Percentiles rank a stretch among this genome's conserved stretches.
Evolutionary conservation across 2,329 filamentous ascomycete species (phyloP).

Genomic region (Fusarium sp.): DNA sequence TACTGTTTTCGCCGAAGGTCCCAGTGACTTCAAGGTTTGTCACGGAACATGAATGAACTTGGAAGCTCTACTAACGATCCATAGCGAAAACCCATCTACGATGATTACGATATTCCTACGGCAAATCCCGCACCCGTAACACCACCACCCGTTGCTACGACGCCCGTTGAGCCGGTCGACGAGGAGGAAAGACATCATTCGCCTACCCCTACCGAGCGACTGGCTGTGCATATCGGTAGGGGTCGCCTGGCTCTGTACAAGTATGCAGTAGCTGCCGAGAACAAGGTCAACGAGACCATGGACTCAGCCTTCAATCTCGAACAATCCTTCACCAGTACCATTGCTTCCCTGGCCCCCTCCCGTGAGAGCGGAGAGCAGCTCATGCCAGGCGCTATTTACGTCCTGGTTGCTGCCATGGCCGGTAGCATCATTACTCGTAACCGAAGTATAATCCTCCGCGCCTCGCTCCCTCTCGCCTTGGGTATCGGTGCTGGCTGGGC

Average conservation of each 20-base stretch:
- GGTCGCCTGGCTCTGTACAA: conserved; percentile 84
- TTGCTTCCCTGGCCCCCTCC: conserved; percentile 88
- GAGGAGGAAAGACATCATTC: conserved; percentile 54
- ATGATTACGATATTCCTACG: conserved; percentile 68
- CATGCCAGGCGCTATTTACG: conserved; percentile 90
- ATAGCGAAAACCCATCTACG: conserved; percentile 82
- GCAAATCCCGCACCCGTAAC: conserved; percentile 50
- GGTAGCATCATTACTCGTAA: conserved; percentile 92
- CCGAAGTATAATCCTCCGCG: conserved; percentile 85
- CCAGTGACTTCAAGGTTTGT: conserved; percentile 53
- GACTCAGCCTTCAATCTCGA: conserved; percentile 86
- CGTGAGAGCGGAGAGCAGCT: conserved; percentile 88
- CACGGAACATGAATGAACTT: not conserved
- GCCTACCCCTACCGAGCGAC: conserved; percentile 88
- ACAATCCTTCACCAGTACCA: conserved; percentile 87
- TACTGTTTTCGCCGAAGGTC: conserved; percentile 65
- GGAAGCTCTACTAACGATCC: conserved; percentile 14
- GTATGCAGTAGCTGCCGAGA: conserved; percentile 80
- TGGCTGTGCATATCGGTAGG: conserved; percentile 84
- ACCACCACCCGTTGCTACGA: conserved; percentile 46
- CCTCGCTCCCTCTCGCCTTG: conserved; percentile 80
- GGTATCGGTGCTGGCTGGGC: conserved; percentile 87
- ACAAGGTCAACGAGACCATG: conserved; percentile 84
- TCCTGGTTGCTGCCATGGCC: conserved; percentile 93
- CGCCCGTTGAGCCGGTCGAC: conserved; percentile 50